These are phyloP conservation scores for Jimgerdemannia lactiflua DNA, from an alignment of 192 early-diverging fungal genomes.

Conservation along the genomic window DNA sequence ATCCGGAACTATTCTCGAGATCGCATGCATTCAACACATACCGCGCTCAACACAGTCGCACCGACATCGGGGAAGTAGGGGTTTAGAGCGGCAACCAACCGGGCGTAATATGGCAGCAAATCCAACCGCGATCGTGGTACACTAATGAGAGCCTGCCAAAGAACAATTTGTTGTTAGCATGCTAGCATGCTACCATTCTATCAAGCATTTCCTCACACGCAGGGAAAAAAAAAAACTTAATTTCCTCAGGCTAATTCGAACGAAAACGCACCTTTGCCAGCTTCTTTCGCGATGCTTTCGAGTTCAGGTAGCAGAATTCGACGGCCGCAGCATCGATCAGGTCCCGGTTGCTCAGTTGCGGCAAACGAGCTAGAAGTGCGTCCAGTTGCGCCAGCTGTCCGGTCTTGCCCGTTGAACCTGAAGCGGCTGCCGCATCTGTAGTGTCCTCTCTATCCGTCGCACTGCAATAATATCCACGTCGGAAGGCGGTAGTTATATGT, in stretches of 20 bases:
- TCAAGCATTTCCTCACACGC: too few species aligned
- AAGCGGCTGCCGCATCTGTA: slow-evolving; percentile 32
- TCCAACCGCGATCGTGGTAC: slow-evolving; percentile 83
- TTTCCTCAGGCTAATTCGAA: too few species aligned
- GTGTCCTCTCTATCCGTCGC: slow-evolving; percentile 23
- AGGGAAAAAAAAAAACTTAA: too few species aligned
- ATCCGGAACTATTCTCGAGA: slow-evolving; percentile 4
- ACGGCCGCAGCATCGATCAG: slow-evolving; percentile 87
- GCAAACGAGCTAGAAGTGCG: slow-evolving; percentile 69
- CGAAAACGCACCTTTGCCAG: slow-evolving; percentile 54
- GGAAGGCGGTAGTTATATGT: background rate
- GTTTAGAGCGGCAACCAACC: slow-evolving; percentile 84
- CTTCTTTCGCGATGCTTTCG: slow-evolving; percentile 68
- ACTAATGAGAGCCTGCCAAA: slow-evolving; percentile 53
- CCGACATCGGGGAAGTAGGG: slow-evolving; percentile 89
- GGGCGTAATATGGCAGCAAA: slow-evolving; percentile 86
- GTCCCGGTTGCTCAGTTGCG: slow-evolving; percentile 74
- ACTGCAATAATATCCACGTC: background rate
- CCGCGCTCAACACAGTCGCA: slow-evolving; percentile 61
- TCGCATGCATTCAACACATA: slow-evolving; percentile 21
- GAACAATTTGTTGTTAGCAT: background rate
- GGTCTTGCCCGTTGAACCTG: slow-evolving; percentile 9
- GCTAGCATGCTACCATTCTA: too few species aligned
- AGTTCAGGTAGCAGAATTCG: slow-evolving; percentile 93
- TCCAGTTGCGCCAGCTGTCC: slow-evolving; percentile 51